Base-by-base conservation (phyloP, 352 stramenopile genomes). In the Salisapilia sapeloensis region DNA sequence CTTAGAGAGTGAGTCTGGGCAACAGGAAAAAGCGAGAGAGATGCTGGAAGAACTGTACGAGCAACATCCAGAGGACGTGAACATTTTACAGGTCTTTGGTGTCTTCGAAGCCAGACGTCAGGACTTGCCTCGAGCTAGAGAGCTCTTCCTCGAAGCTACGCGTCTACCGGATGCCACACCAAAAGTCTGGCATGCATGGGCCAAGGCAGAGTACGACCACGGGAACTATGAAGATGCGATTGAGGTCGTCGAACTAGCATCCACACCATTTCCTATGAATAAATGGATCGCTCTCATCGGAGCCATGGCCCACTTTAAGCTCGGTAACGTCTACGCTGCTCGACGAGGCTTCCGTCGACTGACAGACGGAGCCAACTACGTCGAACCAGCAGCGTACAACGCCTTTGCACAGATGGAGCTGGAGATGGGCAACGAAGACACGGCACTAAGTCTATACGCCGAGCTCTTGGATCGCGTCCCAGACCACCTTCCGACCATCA, bases 101-200 rank as follows among this genome's bases (percentile, higher is more conserved):
- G 57, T 85, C 3, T 87, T 91, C 34, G 71, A 87, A 33, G 71
- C 69, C 18, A 70, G 76, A 28, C 49, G 51, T 14, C 62, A 84
- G 33, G 56, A 87, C 44, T 43, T 87, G 46, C 39, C 49, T 27
- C 33, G 75, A 13, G 71, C 75, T n/a, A 45, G 75, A 1, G 53
- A 63, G 20, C 54, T 91, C 18, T 87, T 91, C 19, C 49, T 63
- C 19, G 46, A 29, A 3, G 63, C 64, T 9, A 56, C 56, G 0
- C 39, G 50, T n/a, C 60, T 79, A 32, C 46, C 52, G 7, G 42
- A 60, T 28, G 65, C 59, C 4, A 79, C 61, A 2, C 65, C 58
- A 16, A 67, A 91, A 45, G 71, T 91, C 11, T 91, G 70, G 65
- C 75, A 91, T 35, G 75, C 75, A 26, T 91, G 71, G 71, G 75